Evolutionary conservation across 1,139 yeast species (phyloP).

Genomic region (Starmera stellimalicola): DNA sequence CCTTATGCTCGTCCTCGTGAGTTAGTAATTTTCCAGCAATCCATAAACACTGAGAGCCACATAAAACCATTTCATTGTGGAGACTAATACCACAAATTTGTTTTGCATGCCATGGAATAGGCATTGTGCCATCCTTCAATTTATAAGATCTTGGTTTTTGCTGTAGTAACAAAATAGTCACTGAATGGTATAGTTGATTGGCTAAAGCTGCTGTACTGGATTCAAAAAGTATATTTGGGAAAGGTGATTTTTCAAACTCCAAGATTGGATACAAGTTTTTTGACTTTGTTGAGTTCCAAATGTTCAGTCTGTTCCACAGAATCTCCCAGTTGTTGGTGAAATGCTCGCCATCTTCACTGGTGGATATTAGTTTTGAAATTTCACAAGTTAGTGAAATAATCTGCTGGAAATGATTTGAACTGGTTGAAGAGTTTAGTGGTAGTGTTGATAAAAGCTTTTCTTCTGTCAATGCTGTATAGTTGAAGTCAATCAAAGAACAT

Average conservation of each 20-base stretch:
- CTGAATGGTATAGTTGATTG: slow-evolving; percentile 28
- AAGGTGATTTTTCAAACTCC: slow-evolving; percentile 21
- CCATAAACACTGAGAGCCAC: slow-evolving; percentile 30
- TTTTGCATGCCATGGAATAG: slow-evolving; percentile 31
- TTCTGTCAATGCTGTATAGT: background rate
- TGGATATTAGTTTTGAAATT: slow-evolving; percentile 3
- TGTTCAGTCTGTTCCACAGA: slow-evolving; percentile 24
- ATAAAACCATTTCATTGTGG: slow-evolving; percentile 8
- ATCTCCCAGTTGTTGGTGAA: slow-evolving; percentile 26
- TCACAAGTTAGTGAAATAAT: background rate
- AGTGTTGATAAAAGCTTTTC: background rate
- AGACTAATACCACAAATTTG: slow-evolving; percentile 26
- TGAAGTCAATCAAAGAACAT: background rate
- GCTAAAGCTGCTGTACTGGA: slow-evolving; percentile 21
- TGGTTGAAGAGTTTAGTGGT: background rate
- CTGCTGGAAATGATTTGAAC: background rate
- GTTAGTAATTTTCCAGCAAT: slow-evolving; percentile 31
- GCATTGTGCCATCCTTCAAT: slow-evolving; percentile 7
- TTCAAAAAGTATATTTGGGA: slow-evolving; percentile 25
- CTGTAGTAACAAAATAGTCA: slow-evolving; percentile 27
- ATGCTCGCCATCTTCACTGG: slow-evolving; percentile 6
- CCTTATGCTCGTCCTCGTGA: slow-evolving; percentile 29
- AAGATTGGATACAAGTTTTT: slow-evolving; percentile 20
- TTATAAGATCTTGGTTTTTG: slow-evolving; percentile 28
- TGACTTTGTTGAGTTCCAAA: slow-evolving; percentile 25